Base-by-base conservation (phyloP, 208 protist genomes). In the Trypanosoma platydactyli region DNA sequence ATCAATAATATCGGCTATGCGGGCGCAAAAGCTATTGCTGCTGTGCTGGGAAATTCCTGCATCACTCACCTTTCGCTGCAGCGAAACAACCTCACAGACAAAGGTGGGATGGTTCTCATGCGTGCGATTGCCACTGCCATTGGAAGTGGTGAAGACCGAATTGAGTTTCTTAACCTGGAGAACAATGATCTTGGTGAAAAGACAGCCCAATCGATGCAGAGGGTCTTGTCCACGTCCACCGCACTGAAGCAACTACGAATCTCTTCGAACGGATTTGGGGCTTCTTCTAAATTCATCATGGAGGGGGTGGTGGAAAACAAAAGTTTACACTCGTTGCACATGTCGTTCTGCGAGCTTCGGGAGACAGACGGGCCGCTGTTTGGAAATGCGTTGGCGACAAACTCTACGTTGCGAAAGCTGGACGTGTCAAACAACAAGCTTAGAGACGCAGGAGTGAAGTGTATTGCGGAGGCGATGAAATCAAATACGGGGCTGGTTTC, bases 391-490 rank as follows among this genome's bases (percentile, higher is more conserved):
- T 60, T 97, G 3, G 30, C 63, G 5, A 38, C 46, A 2, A 94
- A 96, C 65, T 68, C 49, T 48, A 83, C 79, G 0, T 66, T 96
- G 16, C 76, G 68, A 20, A 22, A 54, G n/a, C 53, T 96, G 1
- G 79, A 96, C 59, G 20, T 98, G 6, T 87, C 79, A 30, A 86
- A 85, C 49, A 98, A 98, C 67, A 83, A 85, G 56, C 60, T 97
- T 1, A 88, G 87, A 46, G 89, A 97, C 66, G 68, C 41, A 1
- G 94, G 90, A 0, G 83, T 86, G 15, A 71, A 75, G 46, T 84
- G 83, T 20, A 61, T 98, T 13, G 84, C 86, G 1, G 82, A 92
- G 27, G 81, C 89, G 0, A 69, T 98, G 18, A 65, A 60, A 15
- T 58, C 54, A 18, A 97, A 97, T 80, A 74, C 76, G 18, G 68